These are phyloP conservation scores for Ceriops zippeliana DNA, from an alignment of 345 rosid species.

Conservation along the genomic window DNA sequence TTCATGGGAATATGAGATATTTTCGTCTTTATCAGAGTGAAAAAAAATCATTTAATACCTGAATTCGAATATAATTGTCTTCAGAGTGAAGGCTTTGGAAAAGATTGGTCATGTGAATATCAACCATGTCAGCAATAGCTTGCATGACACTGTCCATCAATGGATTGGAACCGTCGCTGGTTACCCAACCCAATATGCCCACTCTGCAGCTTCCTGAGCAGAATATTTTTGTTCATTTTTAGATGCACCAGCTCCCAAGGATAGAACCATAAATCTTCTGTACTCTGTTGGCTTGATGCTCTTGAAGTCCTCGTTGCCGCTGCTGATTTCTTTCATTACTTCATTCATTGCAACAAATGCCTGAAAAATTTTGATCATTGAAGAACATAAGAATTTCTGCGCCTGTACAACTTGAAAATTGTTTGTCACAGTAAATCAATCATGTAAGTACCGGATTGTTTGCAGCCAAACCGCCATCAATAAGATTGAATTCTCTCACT, in stretches of 20 bases:
- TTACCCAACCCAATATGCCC: background rate
- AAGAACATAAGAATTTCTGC: background rate
- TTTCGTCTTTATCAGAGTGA: no score
- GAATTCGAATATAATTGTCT: background rate
- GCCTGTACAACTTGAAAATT: background rate
- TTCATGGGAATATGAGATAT: no score
- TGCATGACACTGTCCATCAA: background rate
- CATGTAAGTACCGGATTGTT: conserved; percentile 47
- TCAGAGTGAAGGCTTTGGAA: background rate
- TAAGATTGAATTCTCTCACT: conserved; percentile 47
- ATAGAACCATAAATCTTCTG: background rate
- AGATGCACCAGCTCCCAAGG: background rate
- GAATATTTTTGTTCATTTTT: background rate
- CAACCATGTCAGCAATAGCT: background rate
- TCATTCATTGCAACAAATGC: background rate
- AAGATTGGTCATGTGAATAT: conserved; percentile 2
- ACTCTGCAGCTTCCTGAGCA: background rate
- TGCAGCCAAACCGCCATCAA: conserved; percentile 81
- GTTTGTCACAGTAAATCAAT: background rate
- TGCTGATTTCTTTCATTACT: background rate
- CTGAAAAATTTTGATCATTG: background rate
- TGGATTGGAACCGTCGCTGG: background rate
- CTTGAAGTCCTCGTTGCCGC: background rate
- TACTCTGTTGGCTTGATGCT: background rate
- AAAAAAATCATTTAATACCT: background rate